Evolutionary conservation across 1,139 yeast genomes (phyloP).

Genomic region (Scheffersomyces cryptocercus): DNA sequence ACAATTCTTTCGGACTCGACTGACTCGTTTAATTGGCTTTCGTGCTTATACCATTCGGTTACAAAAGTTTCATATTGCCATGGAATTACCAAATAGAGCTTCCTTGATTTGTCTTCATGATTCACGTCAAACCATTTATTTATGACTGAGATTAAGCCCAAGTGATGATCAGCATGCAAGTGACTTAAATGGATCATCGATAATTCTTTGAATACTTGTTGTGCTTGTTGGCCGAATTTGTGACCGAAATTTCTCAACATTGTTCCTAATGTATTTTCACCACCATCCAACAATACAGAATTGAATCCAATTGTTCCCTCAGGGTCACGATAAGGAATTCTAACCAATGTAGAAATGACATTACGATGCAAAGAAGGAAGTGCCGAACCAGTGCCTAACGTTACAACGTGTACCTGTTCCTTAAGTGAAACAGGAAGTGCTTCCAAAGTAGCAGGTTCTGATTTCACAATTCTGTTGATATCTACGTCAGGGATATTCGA

Average conservation of each 20-base stretch:
- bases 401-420: slow-evolving; percentile 67
- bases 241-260: slow-evolving; percentile 63
- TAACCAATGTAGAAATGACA: slow-evolving; percentile 74
- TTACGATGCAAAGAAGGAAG: slow-evolving; percentile 84
- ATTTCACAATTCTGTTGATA: slow-evolving; percentile 20
- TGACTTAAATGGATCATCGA: slow-evolving; percentile 76
- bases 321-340: slow-evolving; percentile 53
- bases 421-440: slow-evolving; percentile 22
- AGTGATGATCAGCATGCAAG: slow-evolving; percentile 95
- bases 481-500: slow-evolving; percentile 16
- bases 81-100: slow-evolving; percentile 68
- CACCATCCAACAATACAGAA: slow-evolving; percentile 76
- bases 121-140: slow-evolving; percentile 60
- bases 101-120: slow-evolving; percentile 24
- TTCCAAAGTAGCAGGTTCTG: slow-evolving; percentile 22
- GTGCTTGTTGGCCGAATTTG: slow-evolving; percentile 28
- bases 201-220: slow-evolving; percentile 52
- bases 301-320: slow-evolving; percentile 34
- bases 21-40: slow-evolving; percentile 26
- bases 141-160: slow-evolving; percentile 75
- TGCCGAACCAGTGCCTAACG: slow-evolving; percentile 94
- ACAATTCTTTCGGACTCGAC: slow-evolving; percentile 45
- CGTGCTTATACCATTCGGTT: slow-evolving; percentile 68
- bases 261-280: slow-evolving; percentile 86
- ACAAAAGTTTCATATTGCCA: slow-evolving; percentile 72